phyloP scores from a whole-genome alignment of 441 rosid genomes.

The Melastoma candidum region DNA sequence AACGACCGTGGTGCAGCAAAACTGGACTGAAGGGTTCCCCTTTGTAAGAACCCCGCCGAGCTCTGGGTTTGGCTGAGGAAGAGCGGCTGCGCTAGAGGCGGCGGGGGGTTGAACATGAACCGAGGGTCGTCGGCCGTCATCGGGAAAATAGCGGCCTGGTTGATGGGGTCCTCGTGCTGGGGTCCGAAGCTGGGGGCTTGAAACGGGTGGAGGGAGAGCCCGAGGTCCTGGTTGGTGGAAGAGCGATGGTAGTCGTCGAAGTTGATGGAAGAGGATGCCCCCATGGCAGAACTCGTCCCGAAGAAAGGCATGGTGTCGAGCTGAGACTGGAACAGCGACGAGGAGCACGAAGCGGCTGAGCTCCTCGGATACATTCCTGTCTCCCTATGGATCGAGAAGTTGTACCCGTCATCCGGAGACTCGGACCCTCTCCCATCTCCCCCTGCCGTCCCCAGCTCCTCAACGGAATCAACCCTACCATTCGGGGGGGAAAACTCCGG shows the following conservation, averaged over 20 bases:
- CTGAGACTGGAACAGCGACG: slow-evolving; percentile 16
- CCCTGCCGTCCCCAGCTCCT: slow-evolving; percentile 11
- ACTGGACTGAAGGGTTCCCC: slow-evolving; percentile 69
- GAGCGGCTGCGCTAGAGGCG: slow-evolving; percentile 23
- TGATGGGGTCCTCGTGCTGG: too few species aligned
- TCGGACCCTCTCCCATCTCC: slow-evolving; percentile 33
- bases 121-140: background rate
- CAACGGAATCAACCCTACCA: slow-evolving; percentile 18
- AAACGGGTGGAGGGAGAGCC: slow-evolving; percentile 40
- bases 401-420: slow-evolving; percentile 19
- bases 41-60: slow-evolving; percentile 21
- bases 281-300: slow-evolving; percentile 24
- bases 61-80: slow-evolving; percentile 21
- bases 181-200: slow-evolving; percentile 22
- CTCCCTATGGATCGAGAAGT: slow-evolving; percentile 26
- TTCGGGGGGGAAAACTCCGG: slow-evolving; percentile 9
- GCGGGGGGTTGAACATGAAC: slow-evolving; percentile 20
- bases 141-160: too few species aligned
- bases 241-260: slow-evolving; percentile 43
- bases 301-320: slow-evolving; percentile 32
- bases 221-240: slow-evolving; percentile 35
- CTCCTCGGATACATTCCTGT: slow-evolving; percentile 22
- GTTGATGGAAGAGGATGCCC: slow-evolving; percentile 26
- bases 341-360: slow-evolving; percentile 15
- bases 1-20: slow-evolving; percentile 32